A percentile compares a stretch with the other conserved stretches of the same genome.
These are phyloP conservation scores for Talaromyces marneffei DNA, from an alignment of 2,329 filamentous ascomycete genomes.

Conservation along the genomic window DNA sequence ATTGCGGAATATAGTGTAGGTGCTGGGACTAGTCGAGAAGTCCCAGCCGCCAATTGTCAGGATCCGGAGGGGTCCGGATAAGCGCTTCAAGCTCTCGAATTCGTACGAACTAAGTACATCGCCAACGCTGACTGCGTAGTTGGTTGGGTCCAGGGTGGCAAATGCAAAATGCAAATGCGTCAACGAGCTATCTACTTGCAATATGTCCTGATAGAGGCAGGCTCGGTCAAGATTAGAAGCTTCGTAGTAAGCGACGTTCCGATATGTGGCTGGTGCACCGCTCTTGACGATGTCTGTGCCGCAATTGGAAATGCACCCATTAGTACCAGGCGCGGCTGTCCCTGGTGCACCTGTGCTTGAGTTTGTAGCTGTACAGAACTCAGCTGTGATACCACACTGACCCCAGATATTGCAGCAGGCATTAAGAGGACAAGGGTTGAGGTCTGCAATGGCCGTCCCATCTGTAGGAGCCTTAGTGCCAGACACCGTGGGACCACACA, in stretches of 20 bases:
- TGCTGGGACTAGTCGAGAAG: background rate
- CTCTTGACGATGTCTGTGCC: background rate
- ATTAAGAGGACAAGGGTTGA: conserved; percentile 6
- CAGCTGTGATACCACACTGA: background rate
- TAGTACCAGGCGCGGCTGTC: background rate
- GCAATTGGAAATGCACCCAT: conserved; percentile 1
- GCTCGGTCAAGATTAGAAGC: background rate
- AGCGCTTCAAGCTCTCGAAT: too few relatives aligned
- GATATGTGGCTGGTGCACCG: background rate
- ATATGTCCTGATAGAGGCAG: too few relatives aligned
- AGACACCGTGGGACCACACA: too few relatives aligned
- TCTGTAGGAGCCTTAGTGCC: too few relatives aligned
- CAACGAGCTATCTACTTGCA: too few relatives aligned
- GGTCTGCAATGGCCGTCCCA: too few relatives aligned
- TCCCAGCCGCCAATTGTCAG: background rate
- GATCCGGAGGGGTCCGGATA: too few relatives aligned
- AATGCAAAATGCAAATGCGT: conserved; percentile 1
- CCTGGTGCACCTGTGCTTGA: background rate
- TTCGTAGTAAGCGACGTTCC: background rate
- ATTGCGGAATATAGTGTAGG: background rate
- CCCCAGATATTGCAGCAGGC: conserved; percentile 3
- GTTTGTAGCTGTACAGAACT: background rate
- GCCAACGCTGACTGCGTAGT: too few relatives aligned
- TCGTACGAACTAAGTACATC: too few relatives aligned
- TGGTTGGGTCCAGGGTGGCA: background rate